Evolutionary conservation across 2,329 filamentous ascomycete species (phyloP).

Genomic region (Aspergillus terreus): DNA sequence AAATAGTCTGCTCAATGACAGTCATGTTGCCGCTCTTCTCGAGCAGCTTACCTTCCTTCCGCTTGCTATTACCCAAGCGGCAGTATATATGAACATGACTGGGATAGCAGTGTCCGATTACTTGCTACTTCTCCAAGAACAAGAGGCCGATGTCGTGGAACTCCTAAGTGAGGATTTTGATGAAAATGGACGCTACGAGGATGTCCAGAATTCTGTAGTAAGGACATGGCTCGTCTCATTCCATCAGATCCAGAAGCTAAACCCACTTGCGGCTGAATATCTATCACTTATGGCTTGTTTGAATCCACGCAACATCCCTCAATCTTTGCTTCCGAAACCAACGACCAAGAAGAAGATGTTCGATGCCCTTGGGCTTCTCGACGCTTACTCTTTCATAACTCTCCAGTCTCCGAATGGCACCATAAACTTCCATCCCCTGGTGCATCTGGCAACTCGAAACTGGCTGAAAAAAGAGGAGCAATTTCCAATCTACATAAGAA

Average conservation of each 20-base stretch:
- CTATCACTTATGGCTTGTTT: conserved; percentile 15
- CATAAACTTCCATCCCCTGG: conserved; percentile 13
- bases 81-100: conserved; percentile 15
- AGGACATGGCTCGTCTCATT: conserved; percentile 17
- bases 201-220: conserved; percentile 11
- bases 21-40: not conserved
- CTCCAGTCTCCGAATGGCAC: not conserved
- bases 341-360: not conserved
- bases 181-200: conserved; percentile 10
- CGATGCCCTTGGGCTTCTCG: conserved; percentile 13
- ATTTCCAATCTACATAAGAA: conserved; percentile 13
- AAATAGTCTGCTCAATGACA: not conserved
- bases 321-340: conserved; percentile 9
- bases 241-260: conserved; percentile 6
- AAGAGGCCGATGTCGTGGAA: conserved; percentile 4
- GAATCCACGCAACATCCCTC: conserved; percentile 12
- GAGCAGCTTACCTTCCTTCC: conserved; percentile 11
- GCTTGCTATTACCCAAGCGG: conserved; percentile 8
- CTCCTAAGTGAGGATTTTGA: conserved; percentile 13
- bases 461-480: conserved; percentile 11
- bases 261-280: conserved; percentile 6
- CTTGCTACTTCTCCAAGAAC: conserved; percentile 3
- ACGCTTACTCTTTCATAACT: conserved; percentile 12
- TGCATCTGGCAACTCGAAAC: conserved; percentile 13
- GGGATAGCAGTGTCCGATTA: conserved; percentile 2